A percentile compares a stretch with the other conserved stretches of the same genome.
Conservation (phyloP, 495 filamentous ascomycete species). For the Podospora pseudopauciseta region DNA sequence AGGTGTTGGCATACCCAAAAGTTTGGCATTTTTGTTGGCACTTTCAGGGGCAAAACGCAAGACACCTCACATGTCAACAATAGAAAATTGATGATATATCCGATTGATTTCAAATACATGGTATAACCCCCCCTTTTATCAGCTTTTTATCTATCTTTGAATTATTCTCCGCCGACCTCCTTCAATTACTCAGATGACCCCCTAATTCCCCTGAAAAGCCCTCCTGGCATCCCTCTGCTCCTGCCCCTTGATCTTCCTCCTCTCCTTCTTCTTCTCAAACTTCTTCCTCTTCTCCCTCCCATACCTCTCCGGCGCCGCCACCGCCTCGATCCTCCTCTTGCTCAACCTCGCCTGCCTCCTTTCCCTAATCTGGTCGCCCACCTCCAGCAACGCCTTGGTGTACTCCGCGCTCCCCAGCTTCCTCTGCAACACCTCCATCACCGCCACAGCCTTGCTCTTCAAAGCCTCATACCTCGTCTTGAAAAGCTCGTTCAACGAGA, state of each 20-base stretch:
- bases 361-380: slow-evolving; percentile 63
- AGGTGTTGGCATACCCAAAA: slow-evolving; percentile 6
- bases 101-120: background rate
- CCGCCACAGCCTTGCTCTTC: slow-evolving; percentile 62
- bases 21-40: background rate
- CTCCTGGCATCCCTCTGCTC: slow-evolving; percentile 64
- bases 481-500: slow-evolving; percentile 63
- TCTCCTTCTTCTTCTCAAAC: slow-evolving; percentile 78
- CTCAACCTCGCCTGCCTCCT: slow-evolving; percentile 66
- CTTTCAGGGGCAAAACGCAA: background rate
- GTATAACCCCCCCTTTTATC: background rate
- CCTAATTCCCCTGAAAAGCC: slow-evolving; percentile 14
- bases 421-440: slow-evolving; percentile 72
- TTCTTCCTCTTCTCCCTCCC: slow-evolving; percentile 79
- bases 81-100: background rate
- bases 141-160: background rate
- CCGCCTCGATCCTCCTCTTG: slow-evolving; percentile 83
- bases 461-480: slow-evolving; percentile 63
- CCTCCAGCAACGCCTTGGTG: slow-evolving; percentile 60
- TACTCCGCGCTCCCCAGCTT: slow-evolving; percentile 80
- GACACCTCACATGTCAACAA: background rate
- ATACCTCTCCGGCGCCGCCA: slow-evolving; percentile 73
- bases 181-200: background rate
- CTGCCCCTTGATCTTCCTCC: slow-evolving; percentile 69
- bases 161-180: background rate